A percentile compares a stretch with the other conserved stretches of the same genome.
Evolutionary conservation across 2,329 filamentous ascomycete species (phyloP).

Genomic region (Xylaria sp.): DNA sequence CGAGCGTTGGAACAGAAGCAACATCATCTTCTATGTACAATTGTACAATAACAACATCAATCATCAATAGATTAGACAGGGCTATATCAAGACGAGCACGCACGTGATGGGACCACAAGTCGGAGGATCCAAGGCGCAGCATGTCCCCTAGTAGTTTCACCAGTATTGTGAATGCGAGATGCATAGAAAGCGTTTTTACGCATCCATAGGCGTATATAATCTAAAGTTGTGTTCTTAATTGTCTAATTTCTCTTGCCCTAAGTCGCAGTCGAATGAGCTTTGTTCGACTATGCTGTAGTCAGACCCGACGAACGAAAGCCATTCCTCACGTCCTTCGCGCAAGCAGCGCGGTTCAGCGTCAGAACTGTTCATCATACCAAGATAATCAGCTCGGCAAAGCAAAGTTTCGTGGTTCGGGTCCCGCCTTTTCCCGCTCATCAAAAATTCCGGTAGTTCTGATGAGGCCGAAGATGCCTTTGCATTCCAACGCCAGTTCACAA

Average conservation of each 20-base stretch:
- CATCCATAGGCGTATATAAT: not conserved
- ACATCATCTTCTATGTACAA: constrained; percentile 23
- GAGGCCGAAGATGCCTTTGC: not conserved
- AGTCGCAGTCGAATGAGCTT: not conserved
- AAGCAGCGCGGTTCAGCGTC: not conserved
- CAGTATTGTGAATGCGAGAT: not conserved
- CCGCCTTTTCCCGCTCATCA: constrained; percentile 19
- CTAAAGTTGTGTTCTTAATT: constrained; percentile 2
- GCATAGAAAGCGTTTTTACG: not conserved
- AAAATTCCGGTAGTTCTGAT: constrained; percentile 25
- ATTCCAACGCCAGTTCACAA: constrained; percentile 6
- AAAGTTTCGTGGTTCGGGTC: not conserved
- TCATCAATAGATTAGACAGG: constrained; percentile 27
- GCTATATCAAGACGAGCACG: constrained; percentile 12
- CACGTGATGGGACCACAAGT: not conserved
- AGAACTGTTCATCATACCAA: not conserved
- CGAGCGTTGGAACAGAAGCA: constrained; percentile 16
- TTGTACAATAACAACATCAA: constrained; percentile 30
- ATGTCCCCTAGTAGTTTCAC: not conserved
- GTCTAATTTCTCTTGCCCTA: constrained; percentile 13
- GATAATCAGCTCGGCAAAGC: not conserved
- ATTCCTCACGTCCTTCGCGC: constrained; percentile 8
- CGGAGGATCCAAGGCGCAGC: not conserved
- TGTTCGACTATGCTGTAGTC: not conserved
- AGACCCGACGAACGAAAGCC: constrained; percentile 23